phyloP scores from a whole-genome alignment of 441 rosid species.

The Eutrema salsugineum region DNA sequence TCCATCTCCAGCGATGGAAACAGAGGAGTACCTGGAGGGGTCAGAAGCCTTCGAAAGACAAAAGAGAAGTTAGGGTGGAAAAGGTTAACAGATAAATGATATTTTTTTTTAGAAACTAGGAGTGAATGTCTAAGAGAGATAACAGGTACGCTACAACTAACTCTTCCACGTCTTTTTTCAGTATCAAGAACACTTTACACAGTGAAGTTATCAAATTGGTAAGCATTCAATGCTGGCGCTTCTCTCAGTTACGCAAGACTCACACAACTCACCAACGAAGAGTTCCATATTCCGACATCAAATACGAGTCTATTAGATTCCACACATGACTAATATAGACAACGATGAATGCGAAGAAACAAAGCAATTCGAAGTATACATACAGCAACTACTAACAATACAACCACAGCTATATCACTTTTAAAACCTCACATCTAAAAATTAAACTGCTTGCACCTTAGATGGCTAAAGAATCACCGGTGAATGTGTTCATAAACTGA shows the following conservation, averaged over 20 bases:
- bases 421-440: neutral
- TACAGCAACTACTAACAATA: neutral
- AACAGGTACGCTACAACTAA: neutral
- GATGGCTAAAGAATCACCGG: neutral
- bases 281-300: neutral
- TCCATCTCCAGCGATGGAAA: slow-evolving; percentile 97
- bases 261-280: neutral
- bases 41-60: slow-evolving; percentile 71
- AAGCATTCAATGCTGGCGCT: neutral
- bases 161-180: neutral
- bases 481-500: neutral
- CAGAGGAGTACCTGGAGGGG: slow-evolving; percentile 97
- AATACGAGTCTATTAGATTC: neutral
- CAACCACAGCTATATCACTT: neutral
- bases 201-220: neutral
- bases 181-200: neutral
- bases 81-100: neutral
- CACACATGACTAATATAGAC: neutral
- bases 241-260: neutral
- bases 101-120: neutral
- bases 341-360: neutral
- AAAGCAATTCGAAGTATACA: neutral
- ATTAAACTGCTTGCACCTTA: neutral
- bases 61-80: neutral
- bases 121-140: neutral